Conservation (phyloP, 1,139 yeast genomes). For the Kodamaea sp. region DNA sequence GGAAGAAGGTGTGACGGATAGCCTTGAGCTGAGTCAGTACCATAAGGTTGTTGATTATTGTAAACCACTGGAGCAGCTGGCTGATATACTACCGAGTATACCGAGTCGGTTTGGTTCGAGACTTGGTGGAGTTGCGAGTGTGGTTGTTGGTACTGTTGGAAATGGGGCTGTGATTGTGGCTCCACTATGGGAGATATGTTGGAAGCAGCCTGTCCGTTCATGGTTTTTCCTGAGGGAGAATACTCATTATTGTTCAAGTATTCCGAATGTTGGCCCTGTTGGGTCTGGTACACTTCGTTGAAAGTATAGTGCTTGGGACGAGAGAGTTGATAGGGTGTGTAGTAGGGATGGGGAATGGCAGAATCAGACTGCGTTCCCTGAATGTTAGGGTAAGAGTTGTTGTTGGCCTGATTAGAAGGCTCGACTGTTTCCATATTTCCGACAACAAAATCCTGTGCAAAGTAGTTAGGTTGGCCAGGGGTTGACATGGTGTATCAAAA, state of each 20-base stretch:
- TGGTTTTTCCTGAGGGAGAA: not conserved
- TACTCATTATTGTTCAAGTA: not conserved
- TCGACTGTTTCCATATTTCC: slow-evolving; percentile 1
- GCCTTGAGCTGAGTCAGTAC: not conserved
- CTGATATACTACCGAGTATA: not conserved
- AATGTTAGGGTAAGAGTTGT: not conserved
- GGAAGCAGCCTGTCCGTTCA: not conserved
- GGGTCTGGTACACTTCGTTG: not conserved
- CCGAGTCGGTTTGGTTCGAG: not conserved
- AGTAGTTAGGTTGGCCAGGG: slow-evolving; percentile 3
- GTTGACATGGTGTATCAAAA: slow-evolving; percentile 1
- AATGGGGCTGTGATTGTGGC: not conserved
- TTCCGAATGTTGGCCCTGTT: not conserved
- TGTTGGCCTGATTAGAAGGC: not conserved
- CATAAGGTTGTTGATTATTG: slow-evolving; percentile 1
- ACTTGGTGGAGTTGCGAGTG: not conserved
- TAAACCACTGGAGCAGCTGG: not conserved
- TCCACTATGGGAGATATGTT: not conserved
- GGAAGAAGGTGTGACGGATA: slow-evolving; percentile 1
- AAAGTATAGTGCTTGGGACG: slow-evolving; percentile 2
- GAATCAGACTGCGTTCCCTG: not conserved
- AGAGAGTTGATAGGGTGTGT: slow-evolving; percentile 1
- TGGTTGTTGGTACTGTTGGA: not conserved
- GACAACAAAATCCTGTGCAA: slow-evolving; percentile 1
- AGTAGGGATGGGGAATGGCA: not conserved